Percentiles rank a stretch among this genome's conserved stretches.
phyloP scores from a whole-genome alignment of 495 filamentous ascomycete species.

The Glonium stellatum region DNA sequence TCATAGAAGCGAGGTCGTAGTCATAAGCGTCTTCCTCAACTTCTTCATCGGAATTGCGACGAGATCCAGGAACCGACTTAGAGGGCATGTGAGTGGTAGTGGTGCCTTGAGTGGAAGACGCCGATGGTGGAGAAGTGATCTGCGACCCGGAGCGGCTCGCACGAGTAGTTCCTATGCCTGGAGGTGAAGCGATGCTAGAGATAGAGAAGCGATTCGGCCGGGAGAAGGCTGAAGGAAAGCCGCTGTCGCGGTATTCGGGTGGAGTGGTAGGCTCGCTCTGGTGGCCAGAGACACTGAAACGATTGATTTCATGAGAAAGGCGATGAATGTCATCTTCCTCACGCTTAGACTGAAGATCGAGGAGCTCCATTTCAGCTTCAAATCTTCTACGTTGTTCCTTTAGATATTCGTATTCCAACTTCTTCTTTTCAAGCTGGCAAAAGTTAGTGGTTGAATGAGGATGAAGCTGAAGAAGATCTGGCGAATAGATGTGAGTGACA shows the following conservation, averaged over 20 bases:
- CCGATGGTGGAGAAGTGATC: slow-evolving; percentile 54
- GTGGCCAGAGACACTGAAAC: slow-evolving; percentile 56
- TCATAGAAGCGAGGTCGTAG: slow-evolving; percentile 48
- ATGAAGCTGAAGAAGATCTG: not conserved
- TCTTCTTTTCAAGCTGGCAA: slow-evolving; percentile 81
- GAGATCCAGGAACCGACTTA: slow-evolving; percentile 77
- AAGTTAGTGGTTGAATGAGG: slow-evolving; percentile 14
- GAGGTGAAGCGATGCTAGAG: slow-evolving; percentile 73
- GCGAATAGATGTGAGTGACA: not conserved
- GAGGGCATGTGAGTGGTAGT: slow-evolving; percentile 55
- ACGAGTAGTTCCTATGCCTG: slow-evolving; percentile 56
- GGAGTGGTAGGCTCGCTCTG: slow-evolving; percentile 93
- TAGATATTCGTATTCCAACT: slow-evolving; percentile 75
- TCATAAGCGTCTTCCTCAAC: slow-evolving; percentile 49
- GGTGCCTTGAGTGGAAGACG: slow-evolving; percentile 43
- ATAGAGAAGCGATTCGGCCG: slow-evolving; percentile 77
- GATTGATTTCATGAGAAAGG: slow-evolving; percentile 68
- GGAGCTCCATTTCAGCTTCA: slow-evolving; percentile 77
- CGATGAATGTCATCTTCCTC: slow-evolving; percentile 76
- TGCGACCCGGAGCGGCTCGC: slow-evolving; percentile 67
- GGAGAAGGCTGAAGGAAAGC: slow-evolving; percentile 64
- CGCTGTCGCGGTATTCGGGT: slow-evolving; percentile 80
- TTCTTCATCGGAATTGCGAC: slow-evolving; percentile 76
- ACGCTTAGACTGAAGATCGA: slow-evolving; percentile 72
- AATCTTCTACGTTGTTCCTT: slow-evolving; percentile 78